Evolutionary conservation across 2,329 filamentous ascomycete genomes (phyloP).

Genomic region (Claviceps cyperi): DNA sequence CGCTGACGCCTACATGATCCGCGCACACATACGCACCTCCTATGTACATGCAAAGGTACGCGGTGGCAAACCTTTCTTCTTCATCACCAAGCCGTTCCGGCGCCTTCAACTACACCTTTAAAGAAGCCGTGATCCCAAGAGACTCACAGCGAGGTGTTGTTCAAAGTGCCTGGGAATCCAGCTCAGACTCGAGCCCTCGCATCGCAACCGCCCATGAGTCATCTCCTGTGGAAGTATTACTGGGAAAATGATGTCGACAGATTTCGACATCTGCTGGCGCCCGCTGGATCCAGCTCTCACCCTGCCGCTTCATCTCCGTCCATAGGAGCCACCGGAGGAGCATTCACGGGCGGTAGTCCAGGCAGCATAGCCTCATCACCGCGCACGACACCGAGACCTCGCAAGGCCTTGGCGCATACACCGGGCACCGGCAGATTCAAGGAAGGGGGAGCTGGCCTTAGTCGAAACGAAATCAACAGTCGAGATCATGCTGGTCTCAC

Average conservation of each 20-base stretch:
- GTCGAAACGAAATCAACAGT: slow-evolving; percentile 62
- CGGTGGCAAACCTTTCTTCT: not conserved
- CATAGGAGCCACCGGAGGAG: slow-evolving; percentile 20
- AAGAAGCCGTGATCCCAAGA: slow-evolving; percentile 76
- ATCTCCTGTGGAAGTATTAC: slow-evolving; percentile 91
- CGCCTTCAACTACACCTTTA: slow-evolving; percentile 52
- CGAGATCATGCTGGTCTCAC: slow-evolving; percentile 73
- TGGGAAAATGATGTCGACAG: slow-evolving; percentile 95
- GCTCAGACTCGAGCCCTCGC: not conserved
- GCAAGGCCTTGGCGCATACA: slow-evolving; percentile 37
- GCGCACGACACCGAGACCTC: slow-evolving; percentile 31
- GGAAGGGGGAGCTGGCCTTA: slow-evolving; percentile 26
- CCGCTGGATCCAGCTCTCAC: slow-evolving; percentile 46
- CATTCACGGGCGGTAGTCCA: slow-evolving; percentile 23
- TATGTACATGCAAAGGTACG: not conserved
- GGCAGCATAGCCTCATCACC: slow-evolving; percentile 34
- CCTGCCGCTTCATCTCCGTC: slow-evolving; percentile 38
- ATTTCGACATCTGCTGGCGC: slow-evolving; percentile 79
- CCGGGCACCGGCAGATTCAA: slow-evolving; percentile 29
- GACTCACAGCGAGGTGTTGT: slow-evolving; percentile 78
- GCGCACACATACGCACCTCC: not conserved
- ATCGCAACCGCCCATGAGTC: slow-evolving; percentile 58
- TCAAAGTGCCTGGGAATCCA: slow-evolving; percentile 34
- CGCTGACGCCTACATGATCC: not conserved
- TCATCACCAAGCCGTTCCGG: slow-evolving; percentile 12